Evolutionary conservation across 768 basidiomycete species (phyloP).

Genomic region (Leccinum uliginosum): DNA sequence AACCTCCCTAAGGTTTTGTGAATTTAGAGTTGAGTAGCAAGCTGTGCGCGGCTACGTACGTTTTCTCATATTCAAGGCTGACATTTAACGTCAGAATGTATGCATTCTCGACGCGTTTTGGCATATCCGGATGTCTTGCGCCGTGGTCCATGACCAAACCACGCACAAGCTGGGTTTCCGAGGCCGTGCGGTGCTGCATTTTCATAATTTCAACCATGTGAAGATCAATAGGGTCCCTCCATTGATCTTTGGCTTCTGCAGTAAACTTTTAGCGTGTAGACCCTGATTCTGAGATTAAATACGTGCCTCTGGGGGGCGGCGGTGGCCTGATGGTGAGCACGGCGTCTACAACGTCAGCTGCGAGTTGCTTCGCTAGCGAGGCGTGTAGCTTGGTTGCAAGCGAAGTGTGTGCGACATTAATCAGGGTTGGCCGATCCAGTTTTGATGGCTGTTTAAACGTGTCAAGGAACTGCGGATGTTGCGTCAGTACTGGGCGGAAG

Average conservation of each 20-base stretch:
- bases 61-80: slow-evolving; percentile 98
- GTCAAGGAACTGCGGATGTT: slow-evolving; percentile 75
- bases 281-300: slow-evolving; percentile 25
- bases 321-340: slow-evolving; percentile 82
- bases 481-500: slow-evolving; percentile 18
- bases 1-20: slow-evolving; percentile 68
- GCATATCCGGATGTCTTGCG: slow-evolving; percentile 98
- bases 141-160: slow-evolving; percentile 98
- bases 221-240: slow-evolving; percentile 89
- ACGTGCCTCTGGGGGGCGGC: slow-evolving; percentile 53
- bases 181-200: slow-evolving; percentile 98
- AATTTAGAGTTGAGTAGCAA: slow-evolving; percentile 12
- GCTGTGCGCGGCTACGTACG: slow-evolving; percentile 54
- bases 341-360: slow-evolving; percentile 93
- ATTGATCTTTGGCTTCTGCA: slow-evolving; percentile 59
- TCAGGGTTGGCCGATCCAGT: slow-evolving; percentile 85
- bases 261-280: slow-evolving; percentile 23
- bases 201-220: slow-evolving; percentile 99
- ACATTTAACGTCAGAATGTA: slow-evolving; percentile 95
- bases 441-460: slow-evolving; percentile 74
- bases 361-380: slow-evolving; percentile 78
- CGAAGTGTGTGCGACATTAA: slow-evolving; percentile 93
- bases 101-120: slow-evolving; percentile 95
- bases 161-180: slow-evolving; percentile 92
- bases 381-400: slow-evolving; percentile 89